Conservation (phyloP, 2,329 filamentous ascomycete species). For the Diplodia intermedia region DNA sequence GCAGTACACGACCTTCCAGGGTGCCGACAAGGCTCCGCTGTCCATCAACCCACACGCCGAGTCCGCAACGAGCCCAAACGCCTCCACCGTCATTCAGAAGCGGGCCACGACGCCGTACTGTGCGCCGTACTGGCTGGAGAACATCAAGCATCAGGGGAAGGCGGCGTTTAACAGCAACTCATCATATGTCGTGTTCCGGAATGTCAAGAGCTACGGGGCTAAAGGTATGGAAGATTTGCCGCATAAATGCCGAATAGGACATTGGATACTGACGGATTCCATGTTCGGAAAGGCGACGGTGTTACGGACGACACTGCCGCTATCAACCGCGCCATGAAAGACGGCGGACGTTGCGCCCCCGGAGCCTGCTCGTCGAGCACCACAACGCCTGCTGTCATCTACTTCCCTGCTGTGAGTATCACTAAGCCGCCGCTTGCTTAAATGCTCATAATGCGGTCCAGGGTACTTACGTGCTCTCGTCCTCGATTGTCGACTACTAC, state of each 20-base stretch:
- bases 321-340: slow-evolving; percentile 56
- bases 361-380: slow-evolving; percentile 54
- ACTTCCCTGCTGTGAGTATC: slow-evolving; percentile 55
- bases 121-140: slow-evolving; percentile 50
- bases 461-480: slow-evolving; percentile 65
- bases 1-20: slow-evolving; percentile 12
- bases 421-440: not conserved
- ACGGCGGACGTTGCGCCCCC: slow-evolving; percentile 52
- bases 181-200: slow-evolving; percentile 51
- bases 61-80: not conserved
- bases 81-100: not conserved
- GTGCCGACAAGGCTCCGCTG: not conserved
- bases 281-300: slow-evolving; percentile 40
- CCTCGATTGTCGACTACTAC: slow-evolving; percentile 67
- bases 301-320: slow-evolving; percentile 58
- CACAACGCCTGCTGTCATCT: slow-evolving; percentile 62
- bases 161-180: slow-evolving; percentile 48
- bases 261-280: not conserved
- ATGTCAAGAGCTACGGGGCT: slow-evolving; percentile 53
- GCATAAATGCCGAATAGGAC: not conserved
- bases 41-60: slow-evolving; percentile 5
- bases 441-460: not conserved
- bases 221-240: slow-evolving; percentile 40
- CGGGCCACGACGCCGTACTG: slow-evolving; percentile 33
- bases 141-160: slow-evolving; percentile 52